Evolutionary conservation across 352 stramenopile species (phyloP).

Genomic region (Hyphochytrium catenoides): DNA sequence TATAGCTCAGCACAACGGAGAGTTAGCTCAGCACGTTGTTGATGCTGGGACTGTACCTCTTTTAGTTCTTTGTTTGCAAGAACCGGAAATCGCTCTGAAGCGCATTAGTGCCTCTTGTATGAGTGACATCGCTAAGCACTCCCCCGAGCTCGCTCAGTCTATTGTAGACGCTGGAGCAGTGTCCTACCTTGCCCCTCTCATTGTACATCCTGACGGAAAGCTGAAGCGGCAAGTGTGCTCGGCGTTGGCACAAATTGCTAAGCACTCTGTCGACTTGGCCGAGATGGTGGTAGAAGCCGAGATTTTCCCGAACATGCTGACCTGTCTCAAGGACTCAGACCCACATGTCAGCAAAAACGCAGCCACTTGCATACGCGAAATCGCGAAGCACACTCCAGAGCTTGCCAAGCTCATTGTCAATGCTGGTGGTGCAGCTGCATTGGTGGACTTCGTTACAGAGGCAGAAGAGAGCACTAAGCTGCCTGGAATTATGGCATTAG

Average conservation of each 20-base stretch:
- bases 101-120: constrained; percentile 73
- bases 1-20: constrained; percentile 76
- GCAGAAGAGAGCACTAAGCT: constrained; percentile 73
- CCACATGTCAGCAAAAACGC: constrained; percentile 83
- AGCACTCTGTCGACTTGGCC: constrained; percentile 80
- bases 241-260: constrained; percentile 78
- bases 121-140: constrained; percentile 83
- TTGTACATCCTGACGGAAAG: constrained; percentile 79
- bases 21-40: constrained; percentile 77
- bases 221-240: constrained; percentile 72
- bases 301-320: constrained; percentile 85
- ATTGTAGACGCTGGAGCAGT: constrained; percentile 77
- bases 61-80: constrained; percentile 82
- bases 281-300: constrained; percentile 86
- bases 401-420: constrained; percentile 87
- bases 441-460: constrained; percentile 78
- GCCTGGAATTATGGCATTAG: constrained; percentile 81
- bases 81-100: constrained; percentile 83
- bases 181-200: constrained; percentile 72
- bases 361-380: constrained; percentile 77
- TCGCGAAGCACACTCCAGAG: constrained; percentile 82
- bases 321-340: constrained; percentile 82
- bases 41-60: constrained; percentile 73
- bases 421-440: constrained; percentile 67
- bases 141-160: constrained; percentile 71